Conservation (phyloP, 2,329 filamentous ascomycete genomes). For the Endothia cerciana region DNA sequence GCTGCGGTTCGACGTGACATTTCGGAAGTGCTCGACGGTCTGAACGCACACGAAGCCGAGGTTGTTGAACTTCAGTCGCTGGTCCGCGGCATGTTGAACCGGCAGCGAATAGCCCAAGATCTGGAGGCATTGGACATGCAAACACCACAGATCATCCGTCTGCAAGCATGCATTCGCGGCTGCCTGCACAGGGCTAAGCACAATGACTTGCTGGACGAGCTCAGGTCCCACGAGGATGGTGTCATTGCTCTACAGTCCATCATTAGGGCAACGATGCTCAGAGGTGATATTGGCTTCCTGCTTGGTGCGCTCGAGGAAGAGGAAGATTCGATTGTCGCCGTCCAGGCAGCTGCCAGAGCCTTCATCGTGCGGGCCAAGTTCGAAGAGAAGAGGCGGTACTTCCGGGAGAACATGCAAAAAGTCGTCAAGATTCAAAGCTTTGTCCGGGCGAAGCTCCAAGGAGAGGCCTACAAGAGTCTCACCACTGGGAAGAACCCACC, state of each 20-base stretch:
- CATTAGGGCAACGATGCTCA: conserved; percentile 76
- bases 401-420: conserved; percentile 97
- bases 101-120: conserved; percentile 53
- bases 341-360: conserved; percentile 77
- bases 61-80: conserved; percentile 60
- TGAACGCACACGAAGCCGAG: conserved; percentile 50
- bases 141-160: conserved; percentile 56
- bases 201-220: conserved; percentile 66
- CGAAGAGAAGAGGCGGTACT: conserved; percentile 83
- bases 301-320: conserved; percentile 80
- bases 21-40: conserved; percentile 49
- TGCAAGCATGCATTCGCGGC: conserved; percentile 73
- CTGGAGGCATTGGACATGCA: conserved; percentile 61
- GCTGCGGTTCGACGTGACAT: conserved; percentile 57
- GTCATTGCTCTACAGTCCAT: conserved; percentile 75
- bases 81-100: conserved; percentile 64
- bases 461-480: conserved; percentile 96
- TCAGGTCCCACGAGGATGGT: conserved; percentile 69
- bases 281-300: conserved; percentile 72
- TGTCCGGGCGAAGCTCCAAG: conserved; percentile 90
- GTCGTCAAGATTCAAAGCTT: conserved; percentile 99
- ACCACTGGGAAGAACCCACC: conserved; percentile 96
- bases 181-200: conserved; percentile 65
- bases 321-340: conserved; percentile 73
- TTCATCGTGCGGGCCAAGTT: conserved; percentile 76